phyloP scores from a whole-genome alignment of 495 filamentous ascomycete species.

The Oleoguttula mirabilis region DNA sequence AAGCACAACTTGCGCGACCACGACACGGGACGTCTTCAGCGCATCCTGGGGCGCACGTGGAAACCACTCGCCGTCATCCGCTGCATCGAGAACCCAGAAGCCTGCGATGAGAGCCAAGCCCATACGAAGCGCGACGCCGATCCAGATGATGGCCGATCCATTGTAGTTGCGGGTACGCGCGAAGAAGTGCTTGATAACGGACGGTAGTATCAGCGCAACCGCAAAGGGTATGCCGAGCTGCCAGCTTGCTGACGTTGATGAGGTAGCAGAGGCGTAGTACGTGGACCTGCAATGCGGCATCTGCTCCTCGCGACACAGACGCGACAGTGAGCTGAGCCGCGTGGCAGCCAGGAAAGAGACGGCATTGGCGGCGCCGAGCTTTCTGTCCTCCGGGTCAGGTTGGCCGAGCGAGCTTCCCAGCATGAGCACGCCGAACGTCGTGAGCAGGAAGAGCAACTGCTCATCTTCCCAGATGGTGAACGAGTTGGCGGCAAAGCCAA shows the following conservation, averaged over 20 bases:
- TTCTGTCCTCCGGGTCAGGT: conserved; percentile 47
- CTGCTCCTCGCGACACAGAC: conserved; percentile 92
- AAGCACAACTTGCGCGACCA: conserved; percentile 64
- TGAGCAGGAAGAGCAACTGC: conserved; percentile 81
- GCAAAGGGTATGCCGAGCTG: conserved; percentile 70
- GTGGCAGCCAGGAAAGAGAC: conserved; percentile 70
- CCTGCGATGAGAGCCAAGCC: conserved; percentile 63
- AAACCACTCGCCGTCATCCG: conserved; percentile 82
- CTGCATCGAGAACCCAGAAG: conserved; percentile 84
- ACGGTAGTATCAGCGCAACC: conserved; percentile 60
- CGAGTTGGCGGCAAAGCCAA: conserved; percentile 92
- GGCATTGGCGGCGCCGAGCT: conserved; percentile 71
- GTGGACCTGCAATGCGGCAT: conserved; percentile 94
- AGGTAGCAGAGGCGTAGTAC: conserved; percentile 83
- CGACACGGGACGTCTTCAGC: conserved; percentile 60
- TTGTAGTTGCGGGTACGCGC: conserved; percentile 66
- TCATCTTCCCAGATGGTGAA: conserved; percentile 99
- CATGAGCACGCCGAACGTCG: conserved; percentile 66
- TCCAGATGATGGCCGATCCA: conserved; percentile 70
- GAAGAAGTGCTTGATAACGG: conserved; percentile 68
- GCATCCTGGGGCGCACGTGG: conserved; percentile 42
- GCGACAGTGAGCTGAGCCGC: conserved; percentile 73
- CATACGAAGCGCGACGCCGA: conserved; percentile 64
- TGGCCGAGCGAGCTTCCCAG: conserved; percentile 65
- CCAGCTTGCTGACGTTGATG: conserved; percentile 88